These are phyloP conservation scores for Tetrahymena elliotti DNA, from an alignment of 73 alveolate genomes.

Conservation along the genomic window DNA sequence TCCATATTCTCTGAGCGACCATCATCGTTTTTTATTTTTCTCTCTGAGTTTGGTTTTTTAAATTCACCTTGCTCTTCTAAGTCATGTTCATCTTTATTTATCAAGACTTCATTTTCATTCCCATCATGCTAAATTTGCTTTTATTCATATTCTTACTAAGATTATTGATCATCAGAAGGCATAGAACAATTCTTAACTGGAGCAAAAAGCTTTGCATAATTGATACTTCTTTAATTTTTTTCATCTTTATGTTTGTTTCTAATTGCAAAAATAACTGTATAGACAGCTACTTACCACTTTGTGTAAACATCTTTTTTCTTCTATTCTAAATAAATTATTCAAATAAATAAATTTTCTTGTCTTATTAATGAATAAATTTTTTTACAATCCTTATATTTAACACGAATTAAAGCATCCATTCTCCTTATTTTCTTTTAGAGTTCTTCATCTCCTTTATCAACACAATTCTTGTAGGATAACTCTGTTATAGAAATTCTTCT, in stretches of 20 bases:
- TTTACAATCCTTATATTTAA: not conserved
- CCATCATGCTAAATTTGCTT: not conserved
- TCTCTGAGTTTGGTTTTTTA: not conserved
- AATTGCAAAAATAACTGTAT: not conserved
- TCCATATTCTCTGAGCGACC: not conserved
- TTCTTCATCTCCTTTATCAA: not conserved
- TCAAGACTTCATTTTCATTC: not conserved
- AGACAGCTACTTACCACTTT: not conserved
- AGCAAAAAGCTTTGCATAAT: not conserved
- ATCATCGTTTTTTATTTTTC: not conserved
- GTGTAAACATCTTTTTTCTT: not conserved
- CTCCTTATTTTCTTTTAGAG: not conserved
- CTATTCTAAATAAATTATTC: not conserved
- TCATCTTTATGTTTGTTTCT: not conserved
- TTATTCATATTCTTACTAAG: not conserved
- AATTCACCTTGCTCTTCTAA: not conserved
- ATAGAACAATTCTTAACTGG: not conserved
- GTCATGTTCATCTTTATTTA: not conserved
- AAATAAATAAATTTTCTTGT: not conserved
- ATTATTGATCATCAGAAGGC: not conserved
- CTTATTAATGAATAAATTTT: not conserved
- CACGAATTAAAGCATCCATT: not conserved
- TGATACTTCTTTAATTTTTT: not conserved
- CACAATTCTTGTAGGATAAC: not conserved
- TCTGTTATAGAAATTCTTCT: not conserved